Evolutionary conservation across 495 filamentous ascomycete species (phyloP).

Genomic region (Tricharina praecox): DNA sequence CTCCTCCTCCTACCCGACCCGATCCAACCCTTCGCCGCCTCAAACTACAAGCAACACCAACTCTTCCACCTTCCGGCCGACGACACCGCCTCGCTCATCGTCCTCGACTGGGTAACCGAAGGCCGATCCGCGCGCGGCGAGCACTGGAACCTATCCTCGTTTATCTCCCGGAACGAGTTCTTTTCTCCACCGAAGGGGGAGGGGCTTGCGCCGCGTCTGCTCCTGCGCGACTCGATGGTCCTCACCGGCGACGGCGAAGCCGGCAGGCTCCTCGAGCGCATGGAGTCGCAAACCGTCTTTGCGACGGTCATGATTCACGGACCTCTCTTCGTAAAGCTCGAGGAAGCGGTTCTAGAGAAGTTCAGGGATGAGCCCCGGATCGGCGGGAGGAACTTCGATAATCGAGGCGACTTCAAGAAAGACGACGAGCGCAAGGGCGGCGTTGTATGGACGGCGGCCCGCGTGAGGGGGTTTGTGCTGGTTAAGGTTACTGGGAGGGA

Average conservation of each 20-base stretch:
- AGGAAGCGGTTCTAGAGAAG: slow-evolving; percentile 53
- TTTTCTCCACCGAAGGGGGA: slow-evolving; percentile 33
- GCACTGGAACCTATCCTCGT: slow-evolving; percentile 62
- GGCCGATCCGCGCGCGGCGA: slow-evolving; percentile 79
- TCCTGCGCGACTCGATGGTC: slow-evolving; percentile 68
- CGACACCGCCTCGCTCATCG: slow-evolving; percentile 44
- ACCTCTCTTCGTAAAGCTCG: slow-evolving; percentile 45
- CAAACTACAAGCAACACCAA: slow-evolving; percentile 68
- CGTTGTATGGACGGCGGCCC: slow-evolving; percentile 73
- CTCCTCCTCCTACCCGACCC: slow-evolving; percentile 92
- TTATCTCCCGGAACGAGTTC: slow-evolving; percentile 73
- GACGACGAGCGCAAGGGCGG: slow-evolving; percentile 39
- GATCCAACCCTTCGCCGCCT: slow-evolving; percentile 68
- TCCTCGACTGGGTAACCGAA: slow-evolving; percentile 84
- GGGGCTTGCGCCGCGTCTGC: slow-evolving; percentile 37
- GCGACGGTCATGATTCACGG: slow-evolving; percentile 76
- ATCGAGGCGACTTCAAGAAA: slow-evolving; percentile 30
- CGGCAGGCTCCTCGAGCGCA: slow-evolving; percentile 39
- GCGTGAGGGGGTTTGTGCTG: slow-evolving; percentile 64
- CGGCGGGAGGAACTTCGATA: slow-evolving; percentile 37
- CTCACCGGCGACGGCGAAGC: slow-evolving; percentile 31
- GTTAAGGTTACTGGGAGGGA: slow-evolving; percentile 64
- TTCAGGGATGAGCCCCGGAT: slow-evolving; percentile 64
- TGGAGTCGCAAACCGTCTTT: slow-evolving; percentile 50
- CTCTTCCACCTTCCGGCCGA: slow-evolving; percentile 44